Evolutionary conservation across 1,284 basidiomycete species (phyloP), one percentile per base, ranked within the genome.

Genomic region (Rhodotorula sp.): DNA sequence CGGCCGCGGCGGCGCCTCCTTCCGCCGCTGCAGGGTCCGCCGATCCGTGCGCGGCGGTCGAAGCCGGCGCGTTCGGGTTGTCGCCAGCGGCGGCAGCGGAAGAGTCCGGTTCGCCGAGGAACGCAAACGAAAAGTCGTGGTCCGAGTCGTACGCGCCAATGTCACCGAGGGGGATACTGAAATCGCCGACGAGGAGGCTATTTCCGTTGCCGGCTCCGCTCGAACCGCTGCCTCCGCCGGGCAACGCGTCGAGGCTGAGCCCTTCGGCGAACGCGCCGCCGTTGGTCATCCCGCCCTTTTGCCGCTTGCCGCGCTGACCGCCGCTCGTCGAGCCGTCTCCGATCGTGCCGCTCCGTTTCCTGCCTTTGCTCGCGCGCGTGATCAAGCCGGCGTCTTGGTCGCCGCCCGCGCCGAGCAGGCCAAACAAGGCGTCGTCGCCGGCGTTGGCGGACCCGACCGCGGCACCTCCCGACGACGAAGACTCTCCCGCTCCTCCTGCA

Each of bases 101-200:
- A 30, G 62, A 53, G 30, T 61, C 54, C 4, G 65, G 53, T 24
- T 61, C 45, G 42, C 53, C 42, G 30, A 67, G 62, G 62, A 67
- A 17, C n/a, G 56, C 65, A 30, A 70, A 58, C 48, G 66, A 55
- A 29, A 61, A 54, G 14, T 55, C 69, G 58, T 60, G 59, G 30
- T 54, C 33, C n/a, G 56, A n/a, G n/a, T 59, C 65, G 54, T 61
- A 67, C 10, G 53, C 20, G 48, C 62, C 69, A 10, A 67, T 60
- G 46, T 64, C 65, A 46, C 60, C 65, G 37, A 70, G 59, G n/a
- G 65, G 65, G 48, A 70, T 37, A 29, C 54, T 58, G 60, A 56
- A 70, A 42, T 67, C 62, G 45, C 44, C 65, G 18, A 54, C 29
- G 8, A 42, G 26, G 20, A 61, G 60, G 26, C 26, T 54, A 17